Evolutionary conservation across 305 asterid species (phyloP), one percentile per base, ranked within the genome.

Genomic region (Euphrasia arctica): DNA sequence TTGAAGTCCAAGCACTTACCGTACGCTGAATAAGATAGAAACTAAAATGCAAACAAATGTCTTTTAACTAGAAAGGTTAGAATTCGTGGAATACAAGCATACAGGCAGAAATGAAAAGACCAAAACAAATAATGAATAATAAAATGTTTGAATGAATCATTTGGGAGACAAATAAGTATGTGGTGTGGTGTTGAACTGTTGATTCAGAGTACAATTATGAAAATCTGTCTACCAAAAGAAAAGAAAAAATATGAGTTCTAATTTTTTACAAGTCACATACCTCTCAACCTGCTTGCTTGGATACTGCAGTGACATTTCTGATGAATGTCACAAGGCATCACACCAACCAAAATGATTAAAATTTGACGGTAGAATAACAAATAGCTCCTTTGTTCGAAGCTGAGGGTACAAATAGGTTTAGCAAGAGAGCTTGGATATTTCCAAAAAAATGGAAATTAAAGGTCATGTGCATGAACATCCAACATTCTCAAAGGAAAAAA

Each of bases 281-380:
- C 54, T 78, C 75, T 71, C 75, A 66, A 77, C 80, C 83, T 71
- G 79, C 80, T 74, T 74, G 81, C 66, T 67, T 11, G 72, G 66
- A 10, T 56, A 77, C 90, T 80, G 83, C 89, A 82, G 78, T 58
- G 79, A 78, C 77, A 80, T 78, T 66, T 68, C 75, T 78, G 71
- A 79, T 45, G 64, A 57, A 80, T 18, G 80, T 52, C 76, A 72
- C 51, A 41, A 34, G 52, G 15, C 58, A 65, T 55, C 59, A 18
- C 57, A 56, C 13, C 34, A 3, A 41, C 29, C 34, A 62, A 25
- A 27, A 45, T 18, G 32, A 31, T 41, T 14, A 63, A 63, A 61
- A 41, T 27, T 39, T 64, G 4, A 34, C 56, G 32, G 43, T 36
- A 34, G 56, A 50, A 18, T 18, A 61, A 25, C 55, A 50, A 50